Percentiles rank a stretch among this genome's conserved stretches.
Evolutionary conservation across 1,284 basidiomycete species (phyloP).

Genomic region (Takashimella koratensis): DNA sequence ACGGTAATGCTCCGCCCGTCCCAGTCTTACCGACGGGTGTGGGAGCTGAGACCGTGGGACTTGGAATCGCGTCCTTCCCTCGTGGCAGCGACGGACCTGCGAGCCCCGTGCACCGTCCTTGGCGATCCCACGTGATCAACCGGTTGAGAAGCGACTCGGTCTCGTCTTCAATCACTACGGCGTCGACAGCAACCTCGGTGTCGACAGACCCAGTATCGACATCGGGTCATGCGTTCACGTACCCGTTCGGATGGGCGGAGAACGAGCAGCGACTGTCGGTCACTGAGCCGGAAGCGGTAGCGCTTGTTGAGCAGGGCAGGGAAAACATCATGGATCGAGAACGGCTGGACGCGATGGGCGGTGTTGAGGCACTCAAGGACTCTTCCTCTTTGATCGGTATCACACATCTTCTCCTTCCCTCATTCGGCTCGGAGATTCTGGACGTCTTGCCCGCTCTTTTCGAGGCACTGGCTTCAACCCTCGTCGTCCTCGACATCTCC

Average conservation of each 20-base stretch:
- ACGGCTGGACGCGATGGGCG: conserved; percentile 41
- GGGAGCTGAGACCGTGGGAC: conserved; percentile 21
- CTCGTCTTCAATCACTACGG: conserved; percentile 30
- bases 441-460: conserved; percentile 65
- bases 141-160: conserved; percentile 36
- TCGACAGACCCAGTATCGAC: conserved; percentile 10
- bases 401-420: conserved; percentile 80
- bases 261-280: conserved; percentile 2
- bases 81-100: conserved; percentile 6
- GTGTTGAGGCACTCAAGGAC: conserved; percentile 28
- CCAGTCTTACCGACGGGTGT: conserved; percentile 22
- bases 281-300: conserved; percentile 34
- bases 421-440: conserved; percentile 65
- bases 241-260: conserved; percentile 11
- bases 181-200: conserved; percentile 18
- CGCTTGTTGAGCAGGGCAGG: conserved; percentile 42
- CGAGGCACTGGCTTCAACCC: conserved; percentile 66
- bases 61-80: conserved; percentile 23
- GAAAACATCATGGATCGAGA: conserved; percentile 37
- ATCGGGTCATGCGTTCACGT: conserved; percentile 7
- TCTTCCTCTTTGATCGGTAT: conserved; percentile 46
- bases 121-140: conserved; percentile 13
- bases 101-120: conserved; percentile 12
- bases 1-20: conserved; percentile 29
- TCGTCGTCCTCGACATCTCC: conserved; percentile 86